Percentiles rank a stretch among this genome's conserved stretches.
Evolutionary conservation across 192 early-diverging fungal genomes (phyloP).

Genomic region (Globomyces pollinis-pini): DNA sequence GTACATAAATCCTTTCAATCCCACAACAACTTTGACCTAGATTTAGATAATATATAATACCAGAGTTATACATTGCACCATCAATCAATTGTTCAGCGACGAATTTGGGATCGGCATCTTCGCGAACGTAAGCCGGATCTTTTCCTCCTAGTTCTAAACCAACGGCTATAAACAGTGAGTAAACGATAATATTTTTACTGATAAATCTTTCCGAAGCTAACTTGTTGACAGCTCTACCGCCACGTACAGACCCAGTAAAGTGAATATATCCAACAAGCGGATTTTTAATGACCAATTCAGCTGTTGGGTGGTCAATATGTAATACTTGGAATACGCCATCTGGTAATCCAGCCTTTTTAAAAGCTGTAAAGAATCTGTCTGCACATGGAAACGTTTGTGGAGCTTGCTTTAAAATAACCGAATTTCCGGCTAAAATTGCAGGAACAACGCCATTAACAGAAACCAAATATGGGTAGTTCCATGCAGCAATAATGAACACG

Average conservation of each 20-base stretch:
- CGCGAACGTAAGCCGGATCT: constrained; percentile 72
- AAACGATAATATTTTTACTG: constrained; percentile 35
- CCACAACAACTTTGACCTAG: constrained; percentile 77
- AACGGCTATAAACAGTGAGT: too few relatives aligned
- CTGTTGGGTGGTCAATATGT: constrained; percentile 26
- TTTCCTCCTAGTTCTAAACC: constrained; percentile 80
- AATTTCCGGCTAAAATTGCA: constrained; percentile 66
- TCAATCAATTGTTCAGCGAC: constrained; percentile 71
- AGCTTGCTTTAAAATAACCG: constrained; percentile 52
- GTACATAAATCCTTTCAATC: constrained; percentile 72
- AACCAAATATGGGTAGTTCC: constrained; percentile 81
- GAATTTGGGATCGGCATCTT: constrained; percentile 60
- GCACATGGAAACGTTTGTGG: constrained; percentile 73
- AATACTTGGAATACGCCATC: constrained; percentile 55
- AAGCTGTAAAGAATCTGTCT: constrained; percentile 57
- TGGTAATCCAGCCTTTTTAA: constrained; percentile 62
- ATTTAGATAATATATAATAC: constrained; percentile 15
- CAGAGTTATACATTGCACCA: constrained; percentile 73
- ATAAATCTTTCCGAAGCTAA: constrained; percentile 44
- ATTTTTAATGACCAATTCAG: constrained; percentile 48
- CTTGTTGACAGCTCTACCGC: constrained; percentile 55
- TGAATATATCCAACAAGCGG: constrained; percentile 57
- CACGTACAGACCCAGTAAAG: constrained; percentile 72
- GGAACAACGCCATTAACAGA: constrained; percentile 72
- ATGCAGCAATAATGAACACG: constrained; percentile 58